Evolutionary conservation across 2,329 filamentous ascomycete species (phyloP), one percentile per base, ranked within the genome.

Genomic region (Colletotrichum aenigma): DNA sequence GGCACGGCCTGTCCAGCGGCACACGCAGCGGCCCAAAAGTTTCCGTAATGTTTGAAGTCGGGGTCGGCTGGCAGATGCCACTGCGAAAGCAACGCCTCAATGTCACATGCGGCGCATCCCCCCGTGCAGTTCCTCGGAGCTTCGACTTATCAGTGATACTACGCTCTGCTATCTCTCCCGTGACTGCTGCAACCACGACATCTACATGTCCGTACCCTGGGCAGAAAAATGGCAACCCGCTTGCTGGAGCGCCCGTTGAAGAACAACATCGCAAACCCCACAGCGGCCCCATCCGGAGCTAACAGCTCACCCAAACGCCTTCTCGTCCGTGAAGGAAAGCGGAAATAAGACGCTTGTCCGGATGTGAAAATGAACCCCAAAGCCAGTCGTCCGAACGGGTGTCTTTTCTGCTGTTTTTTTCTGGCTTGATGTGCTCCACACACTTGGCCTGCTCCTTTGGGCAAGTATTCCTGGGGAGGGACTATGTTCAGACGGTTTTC

Each of bases 21-120:
- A 24, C 43, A 52, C 43, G 12, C 43, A 13, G 61, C 18, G 21
- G 18, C 24, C 30, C 16, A 36, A 38, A 38, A 26, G 32, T 64
- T 64, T 38, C 61, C 34, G 34, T 34, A 43, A 30, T 64, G 61
- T 64, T 64, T 64, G 61, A 64, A 36, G 34, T 64, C 34, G 30
- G 2, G 32, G 34, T 64, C 61, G 16, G 28, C 26, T 61, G 28
- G 58, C 61, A 64, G 21, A 21, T 64, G 61, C 61, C 30, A 36
- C 2, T 43, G 61, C 61, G 16, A 43, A 43, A 30, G 26, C 21
- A 58, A 58, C 18, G 15, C 61, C 61, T 26, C 61, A n/a, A 38
- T 64, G 21, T 64, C 61, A 64, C 61, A 43, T 43, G 61, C 21
- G 34, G 34, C 61, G 16, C 32, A 30, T 28, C 4, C n/a, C 61